A percentile compares a stretch with the other conserved stretches of the same genome.
phyloP scores from a whole-genome alignment of 306 rosid genomes.

The Sicyos edulis region DNA sequence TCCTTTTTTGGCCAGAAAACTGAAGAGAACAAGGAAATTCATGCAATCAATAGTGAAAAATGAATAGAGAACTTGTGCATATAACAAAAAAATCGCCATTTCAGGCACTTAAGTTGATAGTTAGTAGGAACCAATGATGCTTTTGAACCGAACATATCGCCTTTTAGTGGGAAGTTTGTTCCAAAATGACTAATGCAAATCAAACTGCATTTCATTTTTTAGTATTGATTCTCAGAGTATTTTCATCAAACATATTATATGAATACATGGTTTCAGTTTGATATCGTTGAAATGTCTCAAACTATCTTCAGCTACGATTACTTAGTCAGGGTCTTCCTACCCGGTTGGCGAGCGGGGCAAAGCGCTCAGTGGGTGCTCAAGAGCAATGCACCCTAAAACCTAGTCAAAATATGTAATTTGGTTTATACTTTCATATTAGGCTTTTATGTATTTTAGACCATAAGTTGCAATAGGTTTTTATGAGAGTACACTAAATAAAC shows the following conservation, averaged over 20 bases:
- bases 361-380: no score
- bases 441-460: no score
- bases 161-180: not conserved
- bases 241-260: not conserved
- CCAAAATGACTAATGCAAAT: not conserved
- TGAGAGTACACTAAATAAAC: no score
- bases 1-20: slow-evolving; percentile 32
- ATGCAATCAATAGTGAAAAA: not conserved
- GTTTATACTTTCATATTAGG: no score
- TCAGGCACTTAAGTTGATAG: not conserved
- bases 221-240: not conserved
- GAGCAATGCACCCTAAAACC: no score
- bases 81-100: not conserved
- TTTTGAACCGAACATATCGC: not conserved
- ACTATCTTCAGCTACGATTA: no score
- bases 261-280: not conserved
- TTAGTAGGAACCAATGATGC: not conserved
- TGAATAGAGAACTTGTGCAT: not conserved
- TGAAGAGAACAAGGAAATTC: slow-evolving; percentile 17
- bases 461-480: no score
- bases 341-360: no score
- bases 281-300: no score
- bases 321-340: no score
- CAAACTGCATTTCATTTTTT: not conserved
- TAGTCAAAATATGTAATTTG: no score